Evolutionary conservation across 257 asterid species (phyloP), one percentile per base, ranked within the genome.

Genomic region (Gentiana dahurica): DNA sequence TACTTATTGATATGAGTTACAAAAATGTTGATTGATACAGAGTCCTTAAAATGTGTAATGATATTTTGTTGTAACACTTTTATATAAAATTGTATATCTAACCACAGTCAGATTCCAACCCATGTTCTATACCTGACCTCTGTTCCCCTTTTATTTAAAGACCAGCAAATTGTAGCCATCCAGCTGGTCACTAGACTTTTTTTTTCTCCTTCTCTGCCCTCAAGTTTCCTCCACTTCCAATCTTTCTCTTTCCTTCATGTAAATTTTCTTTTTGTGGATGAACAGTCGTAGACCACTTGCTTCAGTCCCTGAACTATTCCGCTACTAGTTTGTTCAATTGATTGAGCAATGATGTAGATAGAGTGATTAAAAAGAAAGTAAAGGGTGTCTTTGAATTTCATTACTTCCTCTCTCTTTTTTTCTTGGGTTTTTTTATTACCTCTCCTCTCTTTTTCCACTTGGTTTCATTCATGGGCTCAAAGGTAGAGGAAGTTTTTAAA

Each of bases 101-200:
- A 77, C 82, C 77, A 35, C 37, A 64, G 82, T 70, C 61, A 70
- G 76, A 72, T 61, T 74, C 78, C 80, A 85, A 88, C 95, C 80
- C 71, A 54, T 64, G 62, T 38, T 55, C 53, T 64, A 57, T 38
- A 54, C 55, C 66, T 52, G 54, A 70, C 85, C 76, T 77, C 58
- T 51, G 70, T 67, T 71, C 54, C 46, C 48, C 79, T 65, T 82
- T 81, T 88, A 88, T 84, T 79, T 88, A 88, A 80, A 72, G 73
- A 63, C 57, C 58, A 73, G 65, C 80, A 70, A 71, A 59, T 69
- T 59, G 68, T 61, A 69, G 48, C 61, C 61, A 56, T 60, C 80
- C 87, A 61, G 74, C 80, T 76, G 68, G 70, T 65, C 56, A 63
- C 61, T 50, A 44, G 24, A 51, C 4, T 15, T 39, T 3, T 15